Evolutionary conservation across 148 eudicot species (phyloP).

Genomic region (Amaranthus palmeri): DNA sequence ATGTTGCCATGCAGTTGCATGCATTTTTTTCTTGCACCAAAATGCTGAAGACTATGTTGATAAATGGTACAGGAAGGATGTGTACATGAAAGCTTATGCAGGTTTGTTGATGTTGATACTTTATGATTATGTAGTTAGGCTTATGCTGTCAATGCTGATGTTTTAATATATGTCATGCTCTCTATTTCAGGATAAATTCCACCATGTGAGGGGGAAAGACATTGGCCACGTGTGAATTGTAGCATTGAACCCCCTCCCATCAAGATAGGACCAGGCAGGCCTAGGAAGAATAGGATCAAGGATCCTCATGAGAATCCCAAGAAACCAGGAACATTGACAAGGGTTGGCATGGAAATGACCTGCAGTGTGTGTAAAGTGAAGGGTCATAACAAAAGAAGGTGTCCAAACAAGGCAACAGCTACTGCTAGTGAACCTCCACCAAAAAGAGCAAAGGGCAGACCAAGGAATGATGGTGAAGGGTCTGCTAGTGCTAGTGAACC

Average conservation of each 20-base stretch:
- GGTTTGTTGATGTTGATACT: too few species aligned
- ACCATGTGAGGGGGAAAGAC: constrained; percentile 8
- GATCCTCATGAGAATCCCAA: constrained; percentile 1
- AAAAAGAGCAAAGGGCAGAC: too few species aligned
- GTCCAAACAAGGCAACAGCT: not conserved
- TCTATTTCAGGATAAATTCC: not conserved
- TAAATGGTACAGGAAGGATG: not conserved
- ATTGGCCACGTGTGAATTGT: not conserved
- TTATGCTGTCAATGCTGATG: too few species aligned
- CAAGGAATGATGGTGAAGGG: too few species aligned
- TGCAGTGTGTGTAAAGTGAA: not conserved
- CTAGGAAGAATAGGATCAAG: constrained; percentile 5
- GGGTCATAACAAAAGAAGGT: not conserved
- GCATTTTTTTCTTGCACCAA: not conserved
- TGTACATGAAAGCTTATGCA: constrained; percentile 7
- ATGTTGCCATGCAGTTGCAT: not conserved
- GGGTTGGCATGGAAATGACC: constrained; percentile 3
- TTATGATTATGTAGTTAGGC: too few species aligned
- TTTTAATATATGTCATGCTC: not conserved
- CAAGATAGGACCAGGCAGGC: not conserved
- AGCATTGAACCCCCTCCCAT: not conserved
- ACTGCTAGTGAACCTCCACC: too few species aligned
- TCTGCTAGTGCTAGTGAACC: too few species aligned
- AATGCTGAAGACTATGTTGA: not conserved
- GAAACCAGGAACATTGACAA: not conserved